Evolutionary conservation across 345 rosid species (phyloP).

Genomic region (Conringia planisiliqua): DNA sequence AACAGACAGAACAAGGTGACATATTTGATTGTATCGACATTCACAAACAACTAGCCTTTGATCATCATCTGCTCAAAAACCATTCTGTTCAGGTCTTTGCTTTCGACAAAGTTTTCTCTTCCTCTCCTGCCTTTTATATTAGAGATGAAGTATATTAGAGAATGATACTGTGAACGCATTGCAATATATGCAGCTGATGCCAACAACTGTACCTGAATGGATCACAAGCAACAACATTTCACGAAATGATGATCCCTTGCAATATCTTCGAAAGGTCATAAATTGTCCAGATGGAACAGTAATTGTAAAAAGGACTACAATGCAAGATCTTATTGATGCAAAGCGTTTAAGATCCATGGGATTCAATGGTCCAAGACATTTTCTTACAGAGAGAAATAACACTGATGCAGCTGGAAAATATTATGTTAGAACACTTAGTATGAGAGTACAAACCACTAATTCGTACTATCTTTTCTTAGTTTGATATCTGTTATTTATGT

Average conservation of each 20-base stretch:
- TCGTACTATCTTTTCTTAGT: neutral
- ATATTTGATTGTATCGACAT: slow-evolving; percentile 29
- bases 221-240: neutral
- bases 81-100: slow-evolving; percentile 20
- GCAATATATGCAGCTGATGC: neutral
- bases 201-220: slow-evolving; percentile 1
- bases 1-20: slow-evolving; percentile 28
- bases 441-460: neutral
- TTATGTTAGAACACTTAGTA: slow-evolving; percentile 7
- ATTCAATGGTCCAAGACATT: neutral
- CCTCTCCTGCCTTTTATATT: neutral
- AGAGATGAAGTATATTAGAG: too few species aligned
- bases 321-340: slow-evolving; percentile 2
- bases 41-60: slow-evolving; percentile 26
- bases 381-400: neutral
- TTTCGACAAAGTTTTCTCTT: neutral
- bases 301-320: slow-evolving; percentile 8
- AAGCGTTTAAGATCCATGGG: neutral
- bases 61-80: slow-evolving; percentile 13
- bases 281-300: slow-evolving; percentile 20
- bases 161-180: neutral
- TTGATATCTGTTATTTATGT: neutral
- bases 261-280: neutral
- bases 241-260: neutral
- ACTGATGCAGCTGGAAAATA: neutral